Evolutionary conservation across 805 yeast genomes (phyloP), one percentile per base, ranked within the genome.

Genomic region (Candida piceae): DNA sequence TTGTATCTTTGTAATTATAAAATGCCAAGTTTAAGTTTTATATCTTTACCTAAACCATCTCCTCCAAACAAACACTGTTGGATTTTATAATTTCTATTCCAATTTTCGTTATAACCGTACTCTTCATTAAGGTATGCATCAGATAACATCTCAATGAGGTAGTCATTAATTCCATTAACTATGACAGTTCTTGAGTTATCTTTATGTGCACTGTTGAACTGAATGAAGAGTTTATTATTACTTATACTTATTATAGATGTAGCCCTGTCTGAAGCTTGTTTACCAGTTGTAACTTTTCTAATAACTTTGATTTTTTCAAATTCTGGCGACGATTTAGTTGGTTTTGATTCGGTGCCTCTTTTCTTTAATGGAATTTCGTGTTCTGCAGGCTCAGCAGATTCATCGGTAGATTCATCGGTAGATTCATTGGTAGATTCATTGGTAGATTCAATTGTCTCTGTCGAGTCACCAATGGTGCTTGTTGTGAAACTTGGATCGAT

Each of bases 161-260:
- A 21, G 15, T 16, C n/a, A 29, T 29, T n/a, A 17, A 16, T 10
- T 9, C 12, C 8, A 6, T 16, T 17, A 16, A 21, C 23, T 7
- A 21, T 10, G 9, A 21, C 7, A 7, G 23, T 21, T 21, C 23
- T 21, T 21, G 23, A 21, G 10, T 7, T 21, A 21, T 21, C 23
- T 18, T 22, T 32, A 8, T 32, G 20, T 11, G 35, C 16, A 18
- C 29, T 16, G 15, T 21, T 18, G 34, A 26, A 21, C 16, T 24
- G 28, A n/a, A 20, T 17, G 16, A 26, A 17, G 17, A 30, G 34
- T 10, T 29, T 30, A 29, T 35, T 26, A 21, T 25, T 32, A 30
- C 35, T 26, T 10, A 7, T 7, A 7, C 23, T 21, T 21, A 7
- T 10, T 21, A 21, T 21, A 7, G 23, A 21, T 7, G 7, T 21